Base-by-base conservation (phyloP, 78 protist species). In the Speleostelium caveatum region DNA sequence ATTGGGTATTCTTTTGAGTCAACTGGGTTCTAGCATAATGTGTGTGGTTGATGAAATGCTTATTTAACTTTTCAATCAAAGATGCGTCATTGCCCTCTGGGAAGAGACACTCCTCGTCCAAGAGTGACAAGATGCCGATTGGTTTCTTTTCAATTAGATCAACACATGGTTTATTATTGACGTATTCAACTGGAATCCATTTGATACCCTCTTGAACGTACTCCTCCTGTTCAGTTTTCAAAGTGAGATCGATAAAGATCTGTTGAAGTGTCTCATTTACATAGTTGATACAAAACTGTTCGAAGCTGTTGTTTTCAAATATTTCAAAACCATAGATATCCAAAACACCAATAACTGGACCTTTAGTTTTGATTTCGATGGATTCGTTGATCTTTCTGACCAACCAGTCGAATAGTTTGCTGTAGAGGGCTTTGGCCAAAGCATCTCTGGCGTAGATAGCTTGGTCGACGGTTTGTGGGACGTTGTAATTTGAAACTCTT, bases 251-350 rank as follows among this genome's bases (percentile, higher is more conserved):
- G 62, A 83, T 89, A 75, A 96, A 97, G 24, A 86, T 93, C 53
- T 94, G 96, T 61, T 97, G 99, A 59, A 96, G 87, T 86, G 87
- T 94, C 65, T 94, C 92, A 92, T 91, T 91, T n/a, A 90, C 94
- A 73, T 90, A 94, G 68, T 96, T 96, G 55, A 96, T 96, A 79
- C 96, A 92, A 24, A 96, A 90, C 77, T 96, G 96, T 71, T 96
- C 97, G 49, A 96, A 96, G 32, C 93, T 73, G 88, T 96, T 96
- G 49, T 61, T 58, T 33, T 88, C 86, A 56, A 96, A 95, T 41
- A 72, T 72, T 75, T 96, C 98, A 36, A 96, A 96, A 61, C 98
- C 98, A 73, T 87, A 96, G 45, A 96, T 94, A 80, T 96, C 98
- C 0, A 96, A 87, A 8, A 95, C 86, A 32, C 96, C 96, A 53